These are phyloP conservation scores for Phytophthora capsici DNA, from an alignment of 352 stramenopile species.

Conservation along the genomic window DNA sequence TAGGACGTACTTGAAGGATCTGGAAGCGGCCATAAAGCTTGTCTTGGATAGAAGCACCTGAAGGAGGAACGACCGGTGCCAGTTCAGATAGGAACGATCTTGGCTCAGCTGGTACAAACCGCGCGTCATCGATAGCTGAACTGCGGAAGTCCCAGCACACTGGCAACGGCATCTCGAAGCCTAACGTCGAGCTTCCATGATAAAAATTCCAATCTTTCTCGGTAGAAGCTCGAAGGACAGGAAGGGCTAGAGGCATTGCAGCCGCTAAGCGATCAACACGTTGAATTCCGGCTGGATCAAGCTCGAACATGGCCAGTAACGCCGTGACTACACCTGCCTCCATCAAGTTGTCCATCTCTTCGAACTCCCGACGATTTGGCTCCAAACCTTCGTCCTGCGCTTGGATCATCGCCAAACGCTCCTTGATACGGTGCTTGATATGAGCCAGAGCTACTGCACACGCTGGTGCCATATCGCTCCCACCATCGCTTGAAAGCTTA, in stretches of 20 bases:
- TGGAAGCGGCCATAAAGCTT: conserved; percentile 75
- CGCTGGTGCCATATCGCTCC: conserved; percentile 65
- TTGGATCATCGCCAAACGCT: conserved; percentile 37
- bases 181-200: conserved; percentile 43
- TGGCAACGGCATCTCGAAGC: conserved; percentile 49
- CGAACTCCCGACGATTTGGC: conserved; percentile 19
- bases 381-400: conserved; percentile 24
- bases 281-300: conserved; percentile 70
- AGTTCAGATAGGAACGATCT: conserved; percentile 60
- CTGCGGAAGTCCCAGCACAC: conserved; percentile 78
- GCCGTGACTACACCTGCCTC: conserved; percentile 72
- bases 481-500: conserved; percentile 51
- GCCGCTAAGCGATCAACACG: conserved; percentile 70
- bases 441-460: conserved; percentile 78
- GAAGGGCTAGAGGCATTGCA: conserved; percentile 52
- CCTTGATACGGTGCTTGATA: conserved; percentile 78
- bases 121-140: conserved; percentile 73
- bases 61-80: conserved; percentile 49
- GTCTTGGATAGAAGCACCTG: conserved; percentile 65
- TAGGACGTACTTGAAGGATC: conserved; percentile 61
- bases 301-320: conserved; percentile 82
- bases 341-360: conserved; percentile 61
- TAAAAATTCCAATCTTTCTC: conserved; percentile 68
- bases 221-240: conserved; percentile 40
- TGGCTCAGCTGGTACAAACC: conserved; percentile 71